These are phyloP conservation scores for Rosa multiflora DNA, from an alignment of 306 rosid genomes.

Conservation along the genomic window DNA sequence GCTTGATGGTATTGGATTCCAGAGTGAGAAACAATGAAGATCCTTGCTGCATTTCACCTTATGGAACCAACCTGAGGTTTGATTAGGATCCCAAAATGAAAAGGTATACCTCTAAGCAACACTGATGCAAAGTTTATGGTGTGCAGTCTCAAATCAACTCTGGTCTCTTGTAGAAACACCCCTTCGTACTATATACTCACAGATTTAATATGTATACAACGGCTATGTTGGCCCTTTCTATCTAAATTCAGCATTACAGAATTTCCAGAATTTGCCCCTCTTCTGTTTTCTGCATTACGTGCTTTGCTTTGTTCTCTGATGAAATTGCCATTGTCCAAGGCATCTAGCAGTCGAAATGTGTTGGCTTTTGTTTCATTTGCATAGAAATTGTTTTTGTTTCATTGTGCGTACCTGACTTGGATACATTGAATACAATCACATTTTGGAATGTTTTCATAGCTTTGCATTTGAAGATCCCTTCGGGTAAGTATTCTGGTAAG, in stretches of 20 bases:
- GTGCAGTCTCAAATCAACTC: slow-evolving; percentile 26
- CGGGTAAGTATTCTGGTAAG: background rate
- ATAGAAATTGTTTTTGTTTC: background rate
- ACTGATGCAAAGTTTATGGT: slow-evolving; percentile 26
- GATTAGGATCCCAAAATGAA: slow-evolving; percentile 26
- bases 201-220: slow-evolving; percentile 43
- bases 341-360: background rate
- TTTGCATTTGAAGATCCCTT: background rate
- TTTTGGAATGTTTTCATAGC: background rate
- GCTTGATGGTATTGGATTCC: slow-evolving; percentile 62
- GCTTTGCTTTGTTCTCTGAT: slow-evolving; percentile 12
- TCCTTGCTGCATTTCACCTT: slow-evolving; percentile 14
- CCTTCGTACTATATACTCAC: slow-evolving; percentile 30
- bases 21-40: slow-evolving; percentile 33
- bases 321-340: background rate
- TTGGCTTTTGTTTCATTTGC: background rate
- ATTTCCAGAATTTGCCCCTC: background rate
- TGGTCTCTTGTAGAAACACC: slow-evolving; percentile 17
- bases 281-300: background rate
- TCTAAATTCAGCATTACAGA: slow-evolving; percentile 25
- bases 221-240: slow-evolving; percentile 27
- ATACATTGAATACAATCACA: background rate
- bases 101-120: slow-evolving; percentile 42
- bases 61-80: slow-evolving; percentile 25
- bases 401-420: background rate